Evolutionary conservation across 1,284 basidiomycete species (phyloP).

Genomic region (Violaceomyces palustris): DNA sequence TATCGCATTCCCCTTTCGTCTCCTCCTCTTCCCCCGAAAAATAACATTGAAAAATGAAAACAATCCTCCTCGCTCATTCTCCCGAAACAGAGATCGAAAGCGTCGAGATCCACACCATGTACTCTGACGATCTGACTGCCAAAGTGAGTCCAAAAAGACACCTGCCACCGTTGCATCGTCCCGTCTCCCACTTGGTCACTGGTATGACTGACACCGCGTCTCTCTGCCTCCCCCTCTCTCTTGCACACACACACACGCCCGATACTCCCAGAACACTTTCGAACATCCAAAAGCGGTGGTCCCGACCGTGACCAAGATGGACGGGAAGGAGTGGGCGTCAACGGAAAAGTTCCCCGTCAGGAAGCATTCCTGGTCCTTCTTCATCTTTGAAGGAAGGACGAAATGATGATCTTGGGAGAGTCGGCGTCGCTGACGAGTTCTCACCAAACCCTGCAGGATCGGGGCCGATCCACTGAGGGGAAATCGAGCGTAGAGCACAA

Average conservation of each 20-base stretch:
- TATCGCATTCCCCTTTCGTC: too few species aligned
- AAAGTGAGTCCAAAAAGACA: not conserved
- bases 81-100: conserved; percentile 12
- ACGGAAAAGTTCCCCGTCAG: conserved; percentile 4
- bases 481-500: not conserved
- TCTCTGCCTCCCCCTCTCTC: not conserved
- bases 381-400: conserved; percentile 14
- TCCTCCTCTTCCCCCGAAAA: too few species aligned
- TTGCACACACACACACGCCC: too few species aligned
- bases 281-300: conserved; percentile 17
- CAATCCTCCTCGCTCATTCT: too few species aligned
- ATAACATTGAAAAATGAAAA: not conserved
- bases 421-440: not conserved
- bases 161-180: not conserved
- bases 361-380: conserved; percentile 22
- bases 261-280: conserved; percentile 26
- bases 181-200: not conserved
- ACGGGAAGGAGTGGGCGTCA: conserved; percentile 9
- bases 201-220: not conserved
- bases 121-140: conserved; percentile 15
- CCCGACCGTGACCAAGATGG: conserved; percentile 8
- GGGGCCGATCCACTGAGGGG: not conserved
- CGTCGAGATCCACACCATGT: conserved; percentile 17
- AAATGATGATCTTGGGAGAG: not conserved
- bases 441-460: not conserved